phyloP scores from a whole-genome alignment of 257 asterid genomes.

The Haberlea rhodopensis region DNA sequence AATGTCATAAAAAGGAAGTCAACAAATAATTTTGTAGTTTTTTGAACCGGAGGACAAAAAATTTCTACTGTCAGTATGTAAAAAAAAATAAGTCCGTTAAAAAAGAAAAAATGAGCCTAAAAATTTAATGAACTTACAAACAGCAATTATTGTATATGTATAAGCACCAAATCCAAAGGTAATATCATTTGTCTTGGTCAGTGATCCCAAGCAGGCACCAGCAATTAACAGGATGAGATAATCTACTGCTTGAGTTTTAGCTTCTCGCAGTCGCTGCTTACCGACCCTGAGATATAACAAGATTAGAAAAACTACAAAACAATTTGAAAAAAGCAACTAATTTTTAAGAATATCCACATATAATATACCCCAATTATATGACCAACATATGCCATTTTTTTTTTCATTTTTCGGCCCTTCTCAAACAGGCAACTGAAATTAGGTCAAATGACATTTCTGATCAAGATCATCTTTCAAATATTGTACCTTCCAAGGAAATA shows the following conservation, averaged over 20 bases:
- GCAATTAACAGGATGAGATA: constrained; percentile 58
- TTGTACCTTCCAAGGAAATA: constrained; percentile 50
- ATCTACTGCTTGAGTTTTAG: constrained; percentile 54
- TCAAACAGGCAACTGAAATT: neutral
- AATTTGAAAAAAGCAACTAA: constrained; percentile 8
- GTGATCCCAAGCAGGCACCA: constrained; percentile 61
- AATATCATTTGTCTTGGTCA: constrained; percentile 42
- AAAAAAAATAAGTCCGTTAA: constrained; percentile 11
- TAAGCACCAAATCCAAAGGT: constrained; percentile 56
- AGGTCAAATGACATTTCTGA: neutral
- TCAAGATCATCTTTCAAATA: neutral
- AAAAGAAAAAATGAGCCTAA: constrained; percentile 4
- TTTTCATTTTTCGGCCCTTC: neutral
- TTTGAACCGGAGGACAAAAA: neutral
- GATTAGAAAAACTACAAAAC: constrained; percentile 22
- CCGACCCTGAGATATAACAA: constrained; percentile 37
- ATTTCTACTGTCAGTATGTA: neutral
- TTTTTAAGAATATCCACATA: constrained; percentile 1
- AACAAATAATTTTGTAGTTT: constrained; percentile 8
- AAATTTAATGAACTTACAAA: constrained; percentile 40
- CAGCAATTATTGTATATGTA: constrained; percentile 58
- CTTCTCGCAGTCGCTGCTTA: constrained; percentile 61
- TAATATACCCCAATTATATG: neutral
- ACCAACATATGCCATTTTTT: neutral
- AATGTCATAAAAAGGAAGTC: neutral